These are phyloP conservation scores for Ogataea naganishii DNA, from an alignment of 805 yeast genomes.

Conservation along the genomic window DNA sequence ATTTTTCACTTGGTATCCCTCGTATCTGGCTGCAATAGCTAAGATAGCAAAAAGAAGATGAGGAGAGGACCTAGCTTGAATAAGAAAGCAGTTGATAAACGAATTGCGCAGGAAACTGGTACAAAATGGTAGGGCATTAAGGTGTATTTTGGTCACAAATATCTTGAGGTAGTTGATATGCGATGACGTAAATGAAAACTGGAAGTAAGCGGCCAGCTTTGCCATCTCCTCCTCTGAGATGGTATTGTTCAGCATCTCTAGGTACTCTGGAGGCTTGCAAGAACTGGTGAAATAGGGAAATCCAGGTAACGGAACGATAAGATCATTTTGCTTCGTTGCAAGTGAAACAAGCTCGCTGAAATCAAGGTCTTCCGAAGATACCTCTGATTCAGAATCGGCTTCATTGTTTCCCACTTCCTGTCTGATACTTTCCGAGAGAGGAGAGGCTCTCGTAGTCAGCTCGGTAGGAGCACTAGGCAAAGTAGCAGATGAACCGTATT, in stretches of 20 bases:
- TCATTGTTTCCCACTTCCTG: too few relatives aligned
- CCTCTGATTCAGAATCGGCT: too few relatives aligned
- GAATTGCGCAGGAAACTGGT: conserved; percentile 24
- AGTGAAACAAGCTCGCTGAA: too few relatives aligned
- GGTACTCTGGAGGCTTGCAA: too few relatives aligned
- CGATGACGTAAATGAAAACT: conserved; percentile 20
- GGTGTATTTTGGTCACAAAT: conserved; percentile 25
- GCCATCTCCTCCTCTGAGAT: conserved; percentile 15
- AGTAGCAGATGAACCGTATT: conserved; percentile 7
- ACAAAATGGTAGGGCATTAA: conserved; percentile 26
- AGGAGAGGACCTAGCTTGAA: conserved; percentile 37
- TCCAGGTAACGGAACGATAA: too few relatives aligned
- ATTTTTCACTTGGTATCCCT: conserved; percentile 21
- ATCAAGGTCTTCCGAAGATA: too few relatives aligned
- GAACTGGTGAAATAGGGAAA: too few relatives aligned
- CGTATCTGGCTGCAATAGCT: conserved; percentile 62
- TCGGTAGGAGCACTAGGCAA: too few relatives aligned
- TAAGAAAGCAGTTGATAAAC: conserved; percentile 22
- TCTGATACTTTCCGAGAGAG: too few relatives aligned
- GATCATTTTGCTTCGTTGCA: too few relatives aligned
- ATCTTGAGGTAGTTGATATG: conserved; percentile 24
- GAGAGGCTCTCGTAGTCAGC: too few relatives aligned
- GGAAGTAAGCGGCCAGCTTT: conserved; percentile 21
- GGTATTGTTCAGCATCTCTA: conserved; percentile 19
- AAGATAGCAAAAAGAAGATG: conserved; percentile 61